Percentiles rank a stretch among this genome's conserved stretches.
Evolutionary conservation across 768 basidiomycete species (phyloP).

Genomic region (Boletellus sp.): DNA sequence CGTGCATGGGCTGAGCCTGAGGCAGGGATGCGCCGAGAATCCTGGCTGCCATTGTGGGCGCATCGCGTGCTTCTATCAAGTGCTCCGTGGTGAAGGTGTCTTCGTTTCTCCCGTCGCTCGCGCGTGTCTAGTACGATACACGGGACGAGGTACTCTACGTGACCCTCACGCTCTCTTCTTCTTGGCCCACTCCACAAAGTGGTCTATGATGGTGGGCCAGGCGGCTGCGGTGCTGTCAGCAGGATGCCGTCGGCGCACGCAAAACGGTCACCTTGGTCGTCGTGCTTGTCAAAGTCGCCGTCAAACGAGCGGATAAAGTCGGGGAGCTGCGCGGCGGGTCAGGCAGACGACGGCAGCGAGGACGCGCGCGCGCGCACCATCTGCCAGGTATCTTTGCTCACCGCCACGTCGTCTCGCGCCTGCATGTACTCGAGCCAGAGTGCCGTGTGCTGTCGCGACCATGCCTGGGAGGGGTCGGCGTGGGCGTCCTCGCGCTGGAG

Average conservation of each 20-base stretch:
- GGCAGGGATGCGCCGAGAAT: constrained; percentile 23
- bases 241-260: background rate
- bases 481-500: constrained; percentile 51
- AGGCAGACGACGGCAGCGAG: constrained; percentile 1
- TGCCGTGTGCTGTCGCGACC: constrained; percentile 56
- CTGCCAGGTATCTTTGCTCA: constrained; percentile 86
- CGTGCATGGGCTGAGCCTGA: background rate
- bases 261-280: constrained; percentile 59
- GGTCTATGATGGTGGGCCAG: constrained; percentile 86
- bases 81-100: constrained; percentile 23
- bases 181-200: constrained; percentile 71
- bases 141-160: no score
- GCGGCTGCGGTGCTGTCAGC: constrained; percentile 47
- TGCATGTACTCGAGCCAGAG: constrained; percentile 80
- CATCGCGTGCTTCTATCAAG: constrained; percentile 24
- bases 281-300: constrained; percentile 66
- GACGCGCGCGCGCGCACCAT: constrained; percentile 58
- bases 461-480: constrained; percentile 45
- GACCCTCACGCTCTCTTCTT: constrained; percentile 22
- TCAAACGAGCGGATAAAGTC: constrained; percentile 78
- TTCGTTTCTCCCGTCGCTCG: constrained; percentile 32
- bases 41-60: constrained; percentile 24
- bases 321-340: constrained; percentile 51
- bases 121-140: constrained; percentile 6
- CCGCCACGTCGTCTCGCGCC: constrained; percentile 63